Base-by-base conservation (phyloP, 176 grass and related monocot genomes). In the Phragmites australis region DNA sequence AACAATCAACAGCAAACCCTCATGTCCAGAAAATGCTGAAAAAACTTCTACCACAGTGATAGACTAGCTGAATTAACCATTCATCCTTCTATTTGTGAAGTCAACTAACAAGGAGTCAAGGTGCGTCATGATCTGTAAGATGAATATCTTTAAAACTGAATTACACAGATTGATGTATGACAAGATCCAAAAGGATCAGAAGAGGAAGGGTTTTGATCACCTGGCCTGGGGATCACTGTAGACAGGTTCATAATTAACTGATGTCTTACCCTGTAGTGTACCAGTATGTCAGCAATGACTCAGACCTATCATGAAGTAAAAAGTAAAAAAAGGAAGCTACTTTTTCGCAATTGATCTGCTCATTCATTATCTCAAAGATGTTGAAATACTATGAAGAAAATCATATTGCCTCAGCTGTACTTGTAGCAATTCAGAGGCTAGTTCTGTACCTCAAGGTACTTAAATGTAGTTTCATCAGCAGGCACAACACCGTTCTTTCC, bases 401-500 rank as follows among this genome's bases (percentile, higher is more conserved):
- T 15, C 51, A 23, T 21, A 70, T 26, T 46, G 4, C 0, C 5
- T 39, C 27, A 22, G 51, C 39, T 19, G 40, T 69, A 63, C 3
- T 45, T 22, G 19, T 25, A 65, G 45, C 34, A 79, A 86, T 76
- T 75, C 22, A 76, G 5, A 77, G 9, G 19, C 10, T 54, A 86
- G 18, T 79, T 83, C 32, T 34, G 67, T 88, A 92, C 92, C 94
- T 94, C 88, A 44, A 97, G 94, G 80, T 92, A 94, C 58, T 97
- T 94, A 52, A 97, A 92, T 89, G 94, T 97, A 87, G 88, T 94
- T 67, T 80, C 80, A 76, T 97, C 92, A 70, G 90, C 80, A 84
- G 94, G 88, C 19, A 97, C 83, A 43, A 97, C 85, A 63, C 89
- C 94, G 56, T 97, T 97, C 81, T 94, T 97, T 16, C 94, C 92